Evolutionary conservation across 73 alveolate genomes (phyloP), one percentile per base, ranked within the genome.

Genomic region (Paramecium octaurelia): DNA sequence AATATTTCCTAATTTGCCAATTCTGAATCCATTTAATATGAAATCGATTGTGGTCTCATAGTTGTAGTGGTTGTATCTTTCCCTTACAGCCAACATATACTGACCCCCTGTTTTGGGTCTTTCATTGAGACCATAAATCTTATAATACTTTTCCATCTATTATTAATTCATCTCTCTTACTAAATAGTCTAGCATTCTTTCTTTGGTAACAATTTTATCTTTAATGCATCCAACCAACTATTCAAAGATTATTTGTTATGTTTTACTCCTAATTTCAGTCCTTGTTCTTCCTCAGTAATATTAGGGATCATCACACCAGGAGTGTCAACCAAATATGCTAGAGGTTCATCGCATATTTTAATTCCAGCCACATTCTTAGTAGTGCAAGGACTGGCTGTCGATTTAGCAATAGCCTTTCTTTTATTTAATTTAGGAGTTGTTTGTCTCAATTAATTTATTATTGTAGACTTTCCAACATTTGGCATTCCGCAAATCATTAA

Each of bases 401-500:
- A 95, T 85, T 93, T 80, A 4, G 98, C 98, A 10, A 95, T 94
- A 46, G 97, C 95, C 50, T 92, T 93, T 18, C 92, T 73, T 71
- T 95, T 95, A 50, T 90, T 77, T 18, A 90, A 85, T 86, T 87
- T 92, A 14, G 96, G 95, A n/a, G 96, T 96, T 44, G 88, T 94
- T 64, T 90, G 75, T 54, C 99, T 77, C 18, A 97, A 92, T 10
- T 94, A 34, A 77, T 97, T 97, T 20, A 97, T 96, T 23, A 97
- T 84, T 10, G 98, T 95, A 4, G 98, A 95, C 77, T 97, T 97
- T n/a, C 99, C 99, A 12, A 96, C 98, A 92, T 97, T 97, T 1
- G 99, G 99, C 88, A 96, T 94, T 46, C 99, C 99, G 16, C 98
- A 98, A 36, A 96, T 92, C 97, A 96, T 94, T 73, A 96, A 43